These are phyloP conservation scores for Amanita pseudoporphyria DNA, from an alignment of 768 basidiomycete genomes.

Conservation along the genomic window DNA sequence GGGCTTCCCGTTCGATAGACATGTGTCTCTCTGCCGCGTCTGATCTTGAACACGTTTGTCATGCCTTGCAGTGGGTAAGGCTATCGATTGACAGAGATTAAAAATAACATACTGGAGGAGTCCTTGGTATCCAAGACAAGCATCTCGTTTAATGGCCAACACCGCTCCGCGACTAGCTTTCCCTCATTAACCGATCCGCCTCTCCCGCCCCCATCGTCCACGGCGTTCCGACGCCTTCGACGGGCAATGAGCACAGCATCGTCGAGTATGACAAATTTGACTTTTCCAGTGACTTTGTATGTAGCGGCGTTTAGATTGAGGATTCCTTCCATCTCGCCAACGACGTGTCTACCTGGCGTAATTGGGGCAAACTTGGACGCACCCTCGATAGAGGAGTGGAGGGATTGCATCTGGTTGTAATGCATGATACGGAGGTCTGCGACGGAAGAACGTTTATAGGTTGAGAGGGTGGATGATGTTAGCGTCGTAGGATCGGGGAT, in stretches of 20 bases:
- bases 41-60: slow-evolving; percentile 96
- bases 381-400: slow-evolving; percentile 88
- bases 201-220: slow-evolving; percentile 24
- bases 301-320: slow-evolving; percentile 87
- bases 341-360: slow-evolving; percentile 84
- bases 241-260: slow-evolving; percentile 86
- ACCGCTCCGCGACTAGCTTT: slow-evolving; percentile 85
- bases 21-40: slow-evolving; percentile 87
- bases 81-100: not conserved
- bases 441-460: slow-evolving; percentile 76
- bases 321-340: slow-evolving; percentile 77
- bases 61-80: slow-evolving; percentile 35
- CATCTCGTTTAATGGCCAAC: slow-evolving; percentile 92
- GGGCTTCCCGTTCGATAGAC: slow-evolving; percentile 82
- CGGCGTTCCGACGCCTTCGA: slow-evolving; percentile 56
- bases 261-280: slow-evolving; percentile 85
- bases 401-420: slow-evolving; percentile 85
- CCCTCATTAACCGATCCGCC: slow-evolving; percentile 42
- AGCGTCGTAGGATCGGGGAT: slow-evolving; percentile 73
- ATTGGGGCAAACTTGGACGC: slow-evolving; percentile 92
- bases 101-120: slow-evolving; percentile 57
- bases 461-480: slow-evolving; percentile 32
- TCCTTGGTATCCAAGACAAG: slow-evolving; percentile 95
- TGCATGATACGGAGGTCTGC: slow-evolving; percentile 92
- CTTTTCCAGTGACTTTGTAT: slow-evolving; percentile 82